Evolutionary conservation across 306 rosid species (phyloP).

Genomic region (Dalbergia cochinchinensis): DNA sequence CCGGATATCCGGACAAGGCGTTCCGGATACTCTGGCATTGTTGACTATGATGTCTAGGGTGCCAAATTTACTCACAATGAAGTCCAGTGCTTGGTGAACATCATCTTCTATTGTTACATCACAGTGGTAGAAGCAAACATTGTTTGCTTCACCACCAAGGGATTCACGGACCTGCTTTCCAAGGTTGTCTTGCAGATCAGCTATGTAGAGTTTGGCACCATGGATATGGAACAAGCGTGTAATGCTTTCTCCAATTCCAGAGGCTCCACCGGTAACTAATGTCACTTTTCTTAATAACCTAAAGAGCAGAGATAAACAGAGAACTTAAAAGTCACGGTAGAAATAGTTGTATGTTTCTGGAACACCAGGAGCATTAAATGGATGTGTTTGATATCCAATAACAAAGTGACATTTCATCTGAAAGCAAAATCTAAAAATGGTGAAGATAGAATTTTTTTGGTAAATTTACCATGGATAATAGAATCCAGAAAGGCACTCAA

Average conservation of each 20-base stretch:
- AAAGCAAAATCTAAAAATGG: too few species aligned
- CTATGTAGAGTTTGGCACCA: slow-evolving; percentile 86
- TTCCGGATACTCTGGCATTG: slow-evolving; percentile 83
- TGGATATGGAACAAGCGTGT: slow-evolving; percentile 70
- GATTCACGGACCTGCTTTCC: slow-evolving; percentile 62
- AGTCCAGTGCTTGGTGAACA: slow-evolving; percentile 64
- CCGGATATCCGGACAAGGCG: slow-evolving; percentile 77
- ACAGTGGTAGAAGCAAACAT: slow-evolving; percentile 57
- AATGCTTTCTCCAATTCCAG: slow-evolving; percentile 90
- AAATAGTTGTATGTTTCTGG: too few species aligned
- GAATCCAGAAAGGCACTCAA: too few species aligned
- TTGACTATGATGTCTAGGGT: slow-evolving; percentile 86
- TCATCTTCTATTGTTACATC: slow-evolving; percentile 78
- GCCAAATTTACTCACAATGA: slow-evolving; percentile 64
- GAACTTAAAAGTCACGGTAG: slow-evolving; percentile 2
- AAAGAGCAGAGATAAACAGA: slow-evolving; percentile 19
- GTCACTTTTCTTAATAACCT: slow-evolving; percentile 89
- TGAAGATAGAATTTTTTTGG: too few species aligned
- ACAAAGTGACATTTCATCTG: too few species aligned
- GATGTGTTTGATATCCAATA: too few species aligned
- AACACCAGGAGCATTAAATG: too few species aligned
- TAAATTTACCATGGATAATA: too few species aligned
- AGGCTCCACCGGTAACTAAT: slow-evolving; percentile 88
- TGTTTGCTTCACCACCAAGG: slow-evolving; percentile 54
- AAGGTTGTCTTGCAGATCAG: slow-evolving; percentile 75